Conservation (phyloP, 306 rosid genomes). For the Castanospermum australe region DNA sequence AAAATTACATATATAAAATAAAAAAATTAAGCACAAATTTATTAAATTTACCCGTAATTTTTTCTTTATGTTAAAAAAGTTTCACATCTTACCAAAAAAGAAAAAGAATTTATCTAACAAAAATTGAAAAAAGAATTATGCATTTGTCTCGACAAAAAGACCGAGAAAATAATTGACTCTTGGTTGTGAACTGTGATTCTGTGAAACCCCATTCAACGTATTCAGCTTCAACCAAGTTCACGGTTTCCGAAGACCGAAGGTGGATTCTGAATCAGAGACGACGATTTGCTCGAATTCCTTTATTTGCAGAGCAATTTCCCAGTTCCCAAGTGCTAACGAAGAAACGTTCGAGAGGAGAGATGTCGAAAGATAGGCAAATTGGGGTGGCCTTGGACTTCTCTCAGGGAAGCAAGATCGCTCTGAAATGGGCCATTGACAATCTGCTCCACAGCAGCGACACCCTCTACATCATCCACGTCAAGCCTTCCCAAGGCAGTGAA, state of each 20-base stretch:
- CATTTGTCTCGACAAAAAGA: no score
- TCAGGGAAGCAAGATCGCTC: slow-evolving; percentile 56
- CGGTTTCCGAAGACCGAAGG: background rate
- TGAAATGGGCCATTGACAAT: slow-evolving; percentile 49
- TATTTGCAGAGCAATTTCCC: no score
- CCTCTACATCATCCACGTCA: slow-evolving; percentile 41
- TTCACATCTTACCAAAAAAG: no score
- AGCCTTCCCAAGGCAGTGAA: slow-evolving; percentile 19
- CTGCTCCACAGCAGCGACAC: slow-evolving; percentile 44
- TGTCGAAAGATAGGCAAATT: slow-evolving; percentile 36
- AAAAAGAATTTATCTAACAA: no score
- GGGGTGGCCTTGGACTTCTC: slow-evolving; percentile 62
- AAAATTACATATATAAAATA: no score
- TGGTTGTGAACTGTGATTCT: background rate
- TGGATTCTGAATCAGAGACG: background rate
- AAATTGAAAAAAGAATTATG: no score
- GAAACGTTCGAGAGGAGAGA: background rate
- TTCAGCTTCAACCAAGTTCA: no score
- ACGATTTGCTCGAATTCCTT: no score
- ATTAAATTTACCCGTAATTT: no score
- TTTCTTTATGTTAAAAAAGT: no score
- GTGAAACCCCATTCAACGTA: background rate
- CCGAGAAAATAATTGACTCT: background rate
- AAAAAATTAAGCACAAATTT: no score
- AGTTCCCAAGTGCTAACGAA: background rate